Percentiles rank a stretch among this genome's conserved stretches.
Evolutionary conservation across 257 asterid species (phyloP).

Genomic region (Jacaranda mimosifolia): DNA sequence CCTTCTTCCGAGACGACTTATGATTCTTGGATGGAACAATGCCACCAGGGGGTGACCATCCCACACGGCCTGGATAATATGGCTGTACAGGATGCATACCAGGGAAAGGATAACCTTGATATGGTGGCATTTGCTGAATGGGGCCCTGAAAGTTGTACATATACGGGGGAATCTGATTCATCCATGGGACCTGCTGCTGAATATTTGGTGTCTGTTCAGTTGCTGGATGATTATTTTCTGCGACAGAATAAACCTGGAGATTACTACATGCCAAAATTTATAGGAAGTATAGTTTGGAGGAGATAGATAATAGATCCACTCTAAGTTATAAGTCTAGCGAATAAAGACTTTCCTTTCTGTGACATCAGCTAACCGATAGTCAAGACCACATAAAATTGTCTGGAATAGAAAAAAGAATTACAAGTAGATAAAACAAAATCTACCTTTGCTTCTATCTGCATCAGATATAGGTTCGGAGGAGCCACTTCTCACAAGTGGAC

Average conservation of each 20-base stretch:
- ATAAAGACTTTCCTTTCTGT: background rate
- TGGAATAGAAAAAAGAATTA: background rate
- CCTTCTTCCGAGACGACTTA: conserved; percentile 58
- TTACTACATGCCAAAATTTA: conserved; percentile 23
- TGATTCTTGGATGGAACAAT: conserved; percentile 42
- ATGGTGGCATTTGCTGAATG: conserved; percentile 55
- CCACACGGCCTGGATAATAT: conserved; percentile 69
- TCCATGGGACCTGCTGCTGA: conserved; percentile 80
- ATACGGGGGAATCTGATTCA: conserved; percentile 78
- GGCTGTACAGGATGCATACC: conserved; percentile 65
- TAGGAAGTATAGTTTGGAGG: background rate
- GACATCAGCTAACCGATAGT: background rate
- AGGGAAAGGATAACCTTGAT: conserved; percentile 61
- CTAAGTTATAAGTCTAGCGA: background rate
- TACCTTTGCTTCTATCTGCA: conserved; percentile 66
- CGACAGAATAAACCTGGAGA: conserved; percentile 2
- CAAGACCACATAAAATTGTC: background rate
- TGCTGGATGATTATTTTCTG: conserved; percentile 58
- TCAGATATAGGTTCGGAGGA: conserved; percentile 59
- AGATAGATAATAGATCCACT: background rate
- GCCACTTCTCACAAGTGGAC: conserved; percentile 44
- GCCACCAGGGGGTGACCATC: conserved; percentile 61
- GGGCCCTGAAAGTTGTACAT: conserved; percentile 72
- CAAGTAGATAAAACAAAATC: conserved; percentile 19
- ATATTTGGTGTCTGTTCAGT: conserved; percentile 53